Evolutionary conservation across 352 stramenopile species (phyloP).

Genomic region (Phytopythium cucurbitacearum): DNA sequence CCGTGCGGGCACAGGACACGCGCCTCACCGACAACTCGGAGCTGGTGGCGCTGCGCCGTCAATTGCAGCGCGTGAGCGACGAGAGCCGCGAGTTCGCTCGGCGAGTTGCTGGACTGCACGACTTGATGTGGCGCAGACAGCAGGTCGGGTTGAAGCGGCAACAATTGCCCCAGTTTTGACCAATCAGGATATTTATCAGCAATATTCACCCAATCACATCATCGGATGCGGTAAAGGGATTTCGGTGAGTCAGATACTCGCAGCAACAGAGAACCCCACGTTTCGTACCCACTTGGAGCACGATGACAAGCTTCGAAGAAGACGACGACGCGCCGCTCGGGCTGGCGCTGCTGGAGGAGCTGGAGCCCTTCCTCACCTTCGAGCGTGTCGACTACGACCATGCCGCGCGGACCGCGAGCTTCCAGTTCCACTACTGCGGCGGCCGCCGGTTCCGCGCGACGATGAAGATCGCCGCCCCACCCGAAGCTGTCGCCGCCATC

Average conservation of each 20-base stretch:
- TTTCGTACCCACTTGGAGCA: too few relatives aligned
- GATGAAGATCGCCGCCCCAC: constrained; percentile 15
- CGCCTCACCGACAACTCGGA: constrained; percentile 29
- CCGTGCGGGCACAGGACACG: constrained; percentile 18
- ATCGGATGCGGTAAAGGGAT: too few relatives aligned
- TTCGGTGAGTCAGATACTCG: too few relatives aligned
- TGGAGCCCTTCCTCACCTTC: constrained; percentile 29
- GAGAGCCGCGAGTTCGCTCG: constrained; percentile 38
- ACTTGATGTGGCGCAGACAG: constrained; percentile 31
- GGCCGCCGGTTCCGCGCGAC: constrained; percentile 25
- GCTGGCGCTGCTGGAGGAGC: constrained; percentile 24
- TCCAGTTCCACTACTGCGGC: constrained; percentile 36
- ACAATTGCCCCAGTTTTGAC: neutral
- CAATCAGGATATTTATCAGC: constrained; percentile 11
- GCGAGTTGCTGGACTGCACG: constrained; percentile 33
- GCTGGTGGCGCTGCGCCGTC: constrained; percentile 35
- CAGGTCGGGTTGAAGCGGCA: constrained; percentile 2
- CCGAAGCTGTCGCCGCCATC: neutral
- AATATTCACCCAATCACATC: constrained; percentile 13
- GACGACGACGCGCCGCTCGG: constrained; percentile 16
- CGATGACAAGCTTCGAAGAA: neutral
- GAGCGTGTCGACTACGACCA: constrained; percentile 20
- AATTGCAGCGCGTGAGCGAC: constrained; percentile 29
- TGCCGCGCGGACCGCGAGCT: constrained; percentile 9
- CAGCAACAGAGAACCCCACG: too few relatives aligned